These are phyloP conservation scores for Microdochium trichocladiopsis DNA, from an alignment of 2,329 filamentous ascomycete species.

Conservation along the genomic window DNA sequence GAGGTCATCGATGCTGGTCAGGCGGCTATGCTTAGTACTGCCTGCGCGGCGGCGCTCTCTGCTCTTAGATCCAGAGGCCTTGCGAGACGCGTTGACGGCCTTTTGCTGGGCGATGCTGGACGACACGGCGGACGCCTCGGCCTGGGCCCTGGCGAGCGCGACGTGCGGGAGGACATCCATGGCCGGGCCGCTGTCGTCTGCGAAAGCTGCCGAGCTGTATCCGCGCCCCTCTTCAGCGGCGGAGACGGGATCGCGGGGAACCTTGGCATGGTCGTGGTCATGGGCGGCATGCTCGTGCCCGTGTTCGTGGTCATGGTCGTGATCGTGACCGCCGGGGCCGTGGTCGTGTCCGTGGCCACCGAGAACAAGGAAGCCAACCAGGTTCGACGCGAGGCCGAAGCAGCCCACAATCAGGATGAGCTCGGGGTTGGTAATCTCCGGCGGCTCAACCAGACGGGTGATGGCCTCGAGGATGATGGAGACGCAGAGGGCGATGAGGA, in stretches of 20 bases:
- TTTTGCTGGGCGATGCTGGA: constrained; percentile 33
- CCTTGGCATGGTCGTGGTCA: constrained; percentile 19
- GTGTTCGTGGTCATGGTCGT: constrained; percentile 31
- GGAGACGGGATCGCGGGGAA: constrained; percentile 19
- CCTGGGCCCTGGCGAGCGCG: constrained; percentile 40
- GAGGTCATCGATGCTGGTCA: constrained; percentile 63
- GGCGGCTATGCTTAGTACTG: constrained; percentile 46
- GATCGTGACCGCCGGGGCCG: constrained; percentile 49
- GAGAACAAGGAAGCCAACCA: constrained; percentile 82
- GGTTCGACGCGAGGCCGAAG: constrained; percentile 78
- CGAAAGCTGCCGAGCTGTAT: constrained; percentile 29
- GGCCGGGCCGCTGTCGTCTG: constrained; percentile 50
- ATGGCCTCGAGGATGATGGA: constrained; percentile 95
- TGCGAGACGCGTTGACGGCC: constrained; percentile 18
- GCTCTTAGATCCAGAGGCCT: constrained; percentile 26
- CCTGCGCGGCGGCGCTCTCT: constrained; percentile 37
- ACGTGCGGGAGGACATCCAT: constrained; percentile 58
- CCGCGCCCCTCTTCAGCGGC: constrained; percentile 46
- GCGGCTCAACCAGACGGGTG: constrained; percentile 85
- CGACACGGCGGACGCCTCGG: constrained; percentile 22
- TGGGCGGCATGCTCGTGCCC: constrained; percentile 44
- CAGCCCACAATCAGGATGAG: constrained; percentile 87
- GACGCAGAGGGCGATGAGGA: constrained; percentile 90
- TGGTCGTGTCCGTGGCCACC: constrained; percentile 89
- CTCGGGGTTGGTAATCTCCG: constrained; percentile 75